A percentile compares a stretch with the other conserved stretches of the same genome.
Evolutionary conservation across 805 yeast species (phyloP).

Genomic region (Yueomyces sinensis): DNA sequence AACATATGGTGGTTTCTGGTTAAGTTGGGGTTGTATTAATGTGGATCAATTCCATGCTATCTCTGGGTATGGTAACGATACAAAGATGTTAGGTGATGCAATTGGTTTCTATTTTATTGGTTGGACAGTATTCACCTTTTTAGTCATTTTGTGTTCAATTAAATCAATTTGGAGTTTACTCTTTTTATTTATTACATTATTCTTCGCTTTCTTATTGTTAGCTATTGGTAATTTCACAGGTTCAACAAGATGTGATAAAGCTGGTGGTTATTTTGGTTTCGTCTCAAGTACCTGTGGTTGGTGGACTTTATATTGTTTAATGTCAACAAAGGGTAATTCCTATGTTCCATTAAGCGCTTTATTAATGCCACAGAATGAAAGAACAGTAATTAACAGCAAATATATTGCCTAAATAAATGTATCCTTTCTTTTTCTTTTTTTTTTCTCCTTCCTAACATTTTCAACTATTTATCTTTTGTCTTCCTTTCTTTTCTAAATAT

Average conservation of each 20-base stretch:
- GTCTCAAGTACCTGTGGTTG: neutral
- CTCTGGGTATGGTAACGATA: neutral
- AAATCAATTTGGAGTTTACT: neutral
- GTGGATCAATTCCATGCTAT: neutral
- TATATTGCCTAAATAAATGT: too few species aligned
- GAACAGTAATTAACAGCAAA: too few species aligned
- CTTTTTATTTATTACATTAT: too few species aligned
- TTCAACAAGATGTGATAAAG: neutral
- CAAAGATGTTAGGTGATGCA: neutral
- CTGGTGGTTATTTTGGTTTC: neutral
- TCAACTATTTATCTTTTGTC: too few species aligned
- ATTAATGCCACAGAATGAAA: neutral
- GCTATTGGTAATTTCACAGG: neutral
- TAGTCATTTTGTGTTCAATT: neutral
- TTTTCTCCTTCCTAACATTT: too few species aligned
- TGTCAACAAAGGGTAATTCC: neutral
- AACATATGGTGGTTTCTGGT: neutral
- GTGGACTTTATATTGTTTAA: neutral
- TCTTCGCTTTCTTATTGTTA: neutral
- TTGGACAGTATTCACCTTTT: neutral
- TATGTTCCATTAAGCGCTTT: neutral
- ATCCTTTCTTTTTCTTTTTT: too few species aligned
- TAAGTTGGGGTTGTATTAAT: neutral
- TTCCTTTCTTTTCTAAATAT: too few species aligned
- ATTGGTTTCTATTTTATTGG: neutral